Evolutionary conservation across 805 yeast genomes (phyloP), one percentile per base, ranked within the genome.

Genomic region (Pichia sporocuriosa): DNA sequence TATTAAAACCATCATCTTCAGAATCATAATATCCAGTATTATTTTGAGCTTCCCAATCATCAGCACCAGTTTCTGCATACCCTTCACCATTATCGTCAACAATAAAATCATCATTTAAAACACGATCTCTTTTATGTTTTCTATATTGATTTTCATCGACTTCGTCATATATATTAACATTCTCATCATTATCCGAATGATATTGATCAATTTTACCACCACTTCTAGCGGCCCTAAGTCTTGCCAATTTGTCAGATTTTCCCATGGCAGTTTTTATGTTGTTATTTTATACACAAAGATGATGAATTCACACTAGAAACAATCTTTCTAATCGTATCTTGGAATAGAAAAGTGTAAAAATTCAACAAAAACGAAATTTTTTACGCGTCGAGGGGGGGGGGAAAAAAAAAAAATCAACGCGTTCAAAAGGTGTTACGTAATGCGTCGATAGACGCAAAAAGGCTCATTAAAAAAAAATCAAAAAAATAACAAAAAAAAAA

Each of bases 41-140:
- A 39, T 69, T 64, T 40, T 69, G 66, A 26, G 68, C 61, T 45
- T 80, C 94, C 89, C 95, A 87, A 45, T 87, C 95, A 53, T 90
- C 94, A 7, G 73, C 84, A 44, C 98, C 98, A 32, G 84, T 84
- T 53, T 93, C 97, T 1, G 87, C 89, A 56, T 90, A 90, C 0
- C 97, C 97, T 49, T 81, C 83, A 24, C 96, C 96, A 51, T 84
- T 79, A 59, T 90, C 97, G 58, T 88, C 96, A 2, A 87, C 95
- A 28, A 90, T 93, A 58, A 90, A 90, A 59, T 90, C 96, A 55
- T 90, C 96, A 47, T 84, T 81, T 61, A 87, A 70, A 36, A 93
- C 68, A 44, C 88, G 85, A 44, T 83, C 77, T 53, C 94, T 76
- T 58, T 84, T 85, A 57, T 78, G 84, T 52, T 74, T 74, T 51